A percentile compares a stretch with the other conserved stretches of the same genome.
phyloP scores from a whole-genome alignment of 73 alveolate genomes.

The Strombidium stylifer region DNA sequence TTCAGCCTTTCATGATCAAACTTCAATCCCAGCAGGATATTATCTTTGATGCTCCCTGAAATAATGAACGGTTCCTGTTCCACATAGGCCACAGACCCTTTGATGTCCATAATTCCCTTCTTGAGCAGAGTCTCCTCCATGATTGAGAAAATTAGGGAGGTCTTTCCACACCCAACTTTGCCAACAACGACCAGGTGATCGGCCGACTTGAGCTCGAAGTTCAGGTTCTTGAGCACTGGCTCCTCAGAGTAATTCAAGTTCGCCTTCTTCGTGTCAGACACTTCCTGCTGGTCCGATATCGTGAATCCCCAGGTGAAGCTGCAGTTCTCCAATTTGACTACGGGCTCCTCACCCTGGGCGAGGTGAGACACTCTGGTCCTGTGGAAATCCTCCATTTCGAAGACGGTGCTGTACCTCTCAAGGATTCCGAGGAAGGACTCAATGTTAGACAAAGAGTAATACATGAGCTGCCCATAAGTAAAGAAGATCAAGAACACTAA shows the following conservation, averaged over 20 bases:
- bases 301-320: no score
- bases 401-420: not conserved
- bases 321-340: no score
- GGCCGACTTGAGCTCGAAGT: constrained; percentile 43
- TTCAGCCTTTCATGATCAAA: constrained; percentile 75
- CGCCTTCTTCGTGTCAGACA: not conserved
- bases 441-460: not conserved
- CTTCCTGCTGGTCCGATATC: no score
- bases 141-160: constrained; percentile 73
- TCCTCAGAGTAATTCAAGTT: no score
- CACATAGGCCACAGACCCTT: constrained; percentile 77
- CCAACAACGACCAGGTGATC: constrained; percentile 81
- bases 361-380: not conserved
- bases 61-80: constrained; percentile 90
- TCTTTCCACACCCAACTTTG: constrained; percentile 89
- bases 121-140: constrained; percentile 50
- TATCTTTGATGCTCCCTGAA: constrained; percentile 87
- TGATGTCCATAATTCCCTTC: constrained; percentile 41
- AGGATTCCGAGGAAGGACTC: not conserved
- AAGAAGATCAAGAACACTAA: constrained; percentile 63
- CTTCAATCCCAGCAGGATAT: constrained; percentile 80
- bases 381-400: not conserved
- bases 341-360: not conserved
- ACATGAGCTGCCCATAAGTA: constrained; percentile 52
- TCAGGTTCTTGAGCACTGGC: no score